Evolutionary conservation across 2,329 filamentous ascomycete genomes (phyloP).

Genomic region (Exophiala bonariae): DNA sequence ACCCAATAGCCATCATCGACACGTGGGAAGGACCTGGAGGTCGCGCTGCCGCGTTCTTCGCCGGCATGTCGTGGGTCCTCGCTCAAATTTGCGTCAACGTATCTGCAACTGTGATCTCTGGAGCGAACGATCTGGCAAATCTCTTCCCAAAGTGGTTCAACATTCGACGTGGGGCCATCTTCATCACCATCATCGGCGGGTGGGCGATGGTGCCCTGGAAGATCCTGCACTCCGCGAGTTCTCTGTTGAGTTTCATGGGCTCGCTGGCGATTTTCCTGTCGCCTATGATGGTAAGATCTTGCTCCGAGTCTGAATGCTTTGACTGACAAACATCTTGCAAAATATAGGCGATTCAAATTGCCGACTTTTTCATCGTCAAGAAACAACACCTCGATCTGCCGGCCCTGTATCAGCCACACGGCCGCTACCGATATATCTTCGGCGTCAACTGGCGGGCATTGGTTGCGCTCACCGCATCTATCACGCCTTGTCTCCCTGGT

Average conservation of each 20-base stretch:
- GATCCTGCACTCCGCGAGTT: slow-evolving; percentile 42
- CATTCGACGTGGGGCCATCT: slow-evolving; percentile 46
- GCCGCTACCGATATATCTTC: slow-evolving; percentile 26
- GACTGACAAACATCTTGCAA: not conserved
- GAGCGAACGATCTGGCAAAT: slow-evolving; percentile 51
- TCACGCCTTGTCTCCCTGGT: slow-evolving; percentile 59
- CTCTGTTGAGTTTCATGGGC: slow-evolving; percentile 39
- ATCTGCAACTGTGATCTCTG: slow-evolving; percentile 51
- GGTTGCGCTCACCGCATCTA: slow-evolving; percentile 56
- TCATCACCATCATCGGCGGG: slow-evolving; percentile 39
- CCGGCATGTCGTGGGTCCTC: slow-evolving; percentile 53
- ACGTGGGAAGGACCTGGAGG: slow-evolving; percentile 34
- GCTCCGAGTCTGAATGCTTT: not conserved
- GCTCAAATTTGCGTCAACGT: slow-evolving; percentile 57
- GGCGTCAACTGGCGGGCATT: slow-evolving; percentile 64
- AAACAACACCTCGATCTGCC: slow-evolving; percentile 12
- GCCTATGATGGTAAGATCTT: slow-evolving; percentile 15
- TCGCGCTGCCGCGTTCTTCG: slow-evolving; percentile 50
- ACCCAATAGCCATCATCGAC: slow-evolving; percentile 42
- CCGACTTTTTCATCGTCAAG: slow-evolving; percentile 27
- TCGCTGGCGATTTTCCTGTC: slow-evolving; percentile 32
- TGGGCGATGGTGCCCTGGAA: slow-evolving; percentile 51
- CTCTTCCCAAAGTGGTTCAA: slow-evolving; percentile 56
- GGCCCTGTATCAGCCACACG: slow-evolving; percentile 16
- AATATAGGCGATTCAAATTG: slow-evolving; percentile 16